Evolutionary conservation across 2,329 filamentous ascomycete species (phyloP).

Genomic region (Nemania bipapillata): DNA sequence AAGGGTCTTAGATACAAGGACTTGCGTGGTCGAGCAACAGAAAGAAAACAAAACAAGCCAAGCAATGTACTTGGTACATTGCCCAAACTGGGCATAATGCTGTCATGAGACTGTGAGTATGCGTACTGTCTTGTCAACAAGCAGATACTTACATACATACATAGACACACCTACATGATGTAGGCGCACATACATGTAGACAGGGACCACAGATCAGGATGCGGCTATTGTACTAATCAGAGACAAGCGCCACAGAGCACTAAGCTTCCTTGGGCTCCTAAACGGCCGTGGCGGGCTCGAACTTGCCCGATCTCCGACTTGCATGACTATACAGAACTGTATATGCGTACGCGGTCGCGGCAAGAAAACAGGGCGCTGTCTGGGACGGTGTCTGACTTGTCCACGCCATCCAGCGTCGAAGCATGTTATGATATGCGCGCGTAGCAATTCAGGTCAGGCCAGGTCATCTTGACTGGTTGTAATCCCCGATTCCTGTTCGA

Average conservation of each 20-base stretch:
- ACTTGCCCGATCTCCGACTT: conserved; percentile 27
- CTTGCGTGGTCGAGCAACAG: neutral
- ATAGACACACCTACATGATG: neutral
- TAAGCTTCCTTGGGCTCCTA: conserved; percentile 1
- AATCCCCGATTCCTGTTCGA: neutral
- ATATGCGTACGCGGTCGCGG: conserved; percentile 23
- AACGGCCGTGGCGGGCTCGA: conserved; percentile 22
- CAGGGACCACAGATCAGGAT: neutral
- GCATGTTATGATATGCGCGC: neutral
- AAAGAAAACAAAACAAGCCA: neutral
- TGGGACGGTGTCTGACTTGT: conserved; percentile 8
- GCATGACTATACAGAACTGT: neutral
- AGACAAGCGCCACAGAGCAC: conserved; percentile 5
- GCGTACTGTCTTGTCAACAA: conserved; percentile 27
- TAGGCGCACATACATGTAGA: neutral
- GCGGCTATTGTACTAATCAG: neutral
- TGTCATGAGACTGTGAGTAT: neutral
- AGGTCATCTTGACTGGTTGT: neutral
- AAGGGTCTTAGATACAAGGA: conserved; percentile 26
- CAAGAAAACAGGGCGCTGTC: conserved; percentile 1
- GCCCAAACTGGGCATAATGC: neutral
- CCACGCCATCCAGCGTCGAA: conserved; percentile 10
- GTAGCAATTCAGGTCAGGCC: neutral
- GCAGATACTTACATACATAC: conserved; percentile 3
- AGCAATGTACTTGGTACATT: neutral